phyloP scores from a whole-genome alignment of 192 early-diverging fungal species.

The Backusella luteola region DNA sequence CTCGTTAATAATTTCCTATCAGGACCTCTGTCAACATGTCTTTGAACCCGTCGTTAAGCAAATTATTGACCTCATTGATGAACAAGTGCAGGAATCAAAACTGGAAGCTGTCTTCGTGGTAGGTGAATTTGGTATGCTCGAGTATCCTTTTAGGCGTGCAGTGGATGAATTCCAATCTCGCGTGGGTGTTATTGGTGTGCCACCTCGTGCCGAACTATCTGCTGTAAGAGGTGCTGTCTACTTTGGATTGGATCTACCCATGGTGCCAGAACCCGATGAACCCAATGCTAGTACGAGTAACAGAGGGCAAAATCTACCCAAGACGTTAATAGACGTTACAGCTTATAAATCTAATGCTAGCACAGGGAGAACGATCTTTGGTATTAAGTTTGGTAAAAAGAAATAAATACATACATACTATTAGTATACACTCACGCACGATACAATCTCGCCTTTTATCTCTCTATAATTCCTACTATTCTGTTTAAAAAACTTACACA shows the following conservation, averaged over 20 bases:
- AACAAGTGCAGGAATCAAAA: slow-evolving; percentile 37
- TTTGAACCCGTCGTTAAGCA: slow-evolving; percentile 53
- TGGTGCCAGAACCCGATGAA: slow-evolving; percentile 48
- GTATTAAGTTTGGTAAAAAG: slow-evolving; percentile 21
- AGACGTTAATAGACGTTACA: too few relatives aligned
- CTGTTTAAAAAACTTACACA: neutral
- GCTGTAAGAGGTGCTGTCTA: slow-evolving; percentile 55
- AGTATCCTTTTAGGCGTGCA: slow-evolving; percentile 48
- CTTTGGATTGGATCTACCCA: slow-evolving; percentile 47
- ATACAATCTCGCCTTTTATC: neutral
- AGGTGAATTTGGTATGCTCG: slow-evolving; percentile 51
- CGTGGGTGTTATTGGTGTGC: slow-evolving; percentile 44
- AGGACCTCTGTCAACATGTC: slow-evolving; percentile 50
- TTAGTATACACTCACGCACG: neutral
- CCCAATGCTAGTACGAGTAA: slow-evolving; percentile 22
- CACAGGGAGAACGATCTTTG: slow-evolving; percentile 25
- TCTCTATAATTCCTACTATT: neutral
- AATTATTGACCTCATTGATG: slow-evolving; percentile 45
- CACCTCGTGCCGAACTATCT: slow-evolving; percentile 40
- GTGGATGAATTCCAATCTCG: slow-evolving; percentile 38
- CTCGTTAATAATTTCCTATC: slow-evolving; percentile 39
- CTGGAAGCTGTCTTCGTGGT: slow-evolving; percentile 51
- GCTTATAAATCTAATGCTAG: too few relatives aligned
- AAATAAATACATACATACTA: neutral
- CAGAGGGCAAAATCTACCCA: slow-evolving; percentile 10